Conservation (phyloP, 2,329 filamentous ascomycete genomes). For the Colletotrichum tamarilloi region DNA sequence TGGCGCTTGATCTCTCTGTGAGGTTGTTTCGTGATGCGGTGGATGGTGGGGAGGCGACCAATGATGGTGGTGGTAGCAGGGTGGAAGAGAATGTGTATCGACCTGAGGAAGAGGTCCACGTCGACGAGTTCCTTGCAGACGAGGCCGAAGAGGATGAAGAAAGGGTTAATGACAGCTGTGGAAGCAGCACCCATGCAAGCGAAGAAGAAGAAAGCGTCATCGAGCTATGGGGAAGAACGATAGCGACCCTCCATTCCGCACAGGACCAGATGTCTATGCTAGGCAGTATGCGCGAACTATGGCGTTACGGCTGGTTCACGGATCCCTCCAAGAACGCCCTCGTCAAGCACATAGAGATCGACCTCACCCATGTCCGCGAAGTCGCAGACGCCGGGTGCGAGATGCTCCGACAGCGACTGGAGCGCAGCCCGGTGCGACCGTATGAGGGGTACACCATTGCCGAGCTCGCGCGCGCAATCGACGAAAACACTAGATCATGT, state of each 20-base stretch:
- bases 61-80: background rate
- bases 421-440: background rate
- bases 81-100: background rate
- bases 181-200: no score
- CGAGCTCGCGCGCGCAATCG: constrained; percentile 5
- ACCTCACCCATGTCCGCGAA: background rate
- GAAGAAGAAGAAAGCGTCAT: background rate
- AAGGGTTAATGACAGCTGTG: background rate
- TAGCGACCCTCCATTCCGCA: background rate
- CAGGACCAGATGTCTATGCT: constrained; percentile 21
- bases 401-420: background rate
- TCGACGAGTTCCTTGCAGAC: background rate
- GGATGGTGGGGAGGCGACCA: background rate
- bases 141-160: background rate
- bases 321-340: background rate
- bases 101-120: background rate
- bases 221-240: background rate
- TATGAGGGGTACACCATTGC: background rate
- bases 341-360: background rate
- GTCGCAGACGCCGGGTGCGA: background rate
- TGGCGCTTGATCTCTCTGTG: constrained; percentile 17
- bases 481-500: background rate
- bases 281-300: constrained; percentile 7
- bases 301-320: constrained; percentile 5
- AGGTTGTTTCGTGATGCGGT: background rate